Base-by-base conservation (phyloP, 169 alveolate genomes). In the Plasmodium relictum region DNA sequence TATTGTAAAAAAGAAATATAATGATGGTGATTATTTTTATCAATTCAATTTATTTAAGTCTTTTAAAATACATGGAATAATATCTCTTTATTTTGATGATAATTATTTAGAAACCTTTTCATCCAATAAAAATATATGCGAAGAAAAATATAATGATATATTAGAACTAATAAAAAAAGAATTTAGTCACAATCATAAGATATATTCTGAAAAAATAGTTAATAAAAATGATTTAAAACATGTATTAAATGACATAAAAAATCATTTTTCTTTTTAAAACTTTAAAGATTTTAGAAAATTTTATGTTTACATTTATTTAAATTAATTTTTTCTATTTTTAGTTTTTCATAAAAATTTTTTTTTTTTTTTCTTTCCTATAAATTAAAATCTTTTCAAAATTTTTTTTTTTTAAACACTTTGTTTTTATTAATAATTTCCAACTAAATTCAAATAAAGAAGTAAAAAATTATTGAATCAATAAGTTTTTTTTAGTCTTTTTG, bases 21-120 rank as follows among this genome's bases (percentile, higher is more conserved):
- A 48, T 22, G 70, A 20, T 18, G 24, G 88, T 59, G 80, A 58
- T 48, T 86, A 86, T 39, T 86, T 86, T 63, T 73, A 86, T 50
- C 92, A 86, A 20, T 59, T 86, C 22, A 37, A 54, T 59, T 71
- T 86, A 56, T 61, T 86, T 18, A 86, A 71, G 65, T 7, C 10
- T 6, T 86, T 58, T 24, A 61, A 37, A 86, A 86, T 86, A 10
- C 48, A 63, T 10, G 92, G 88, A 12, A 59, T 86, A 0, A 71
- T 86, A 10, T 71, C 68, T 39, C 58, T 86, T 39, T 59, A 31
- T 6, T 86, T 86, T 61, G 70, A 86, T 58, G 69, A 44, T 3
- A 10, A 3, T 0, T 71, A 61, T 70, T 44, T 86, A 6, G 58
- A 48, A 65, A 44, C 45, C 14, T 48, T 12, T 18, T n/a, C 44